Conservation (phyloP, 2,329 filamentous ascomycete genomes). For the Tolypocladium guangdongense region DNA sequence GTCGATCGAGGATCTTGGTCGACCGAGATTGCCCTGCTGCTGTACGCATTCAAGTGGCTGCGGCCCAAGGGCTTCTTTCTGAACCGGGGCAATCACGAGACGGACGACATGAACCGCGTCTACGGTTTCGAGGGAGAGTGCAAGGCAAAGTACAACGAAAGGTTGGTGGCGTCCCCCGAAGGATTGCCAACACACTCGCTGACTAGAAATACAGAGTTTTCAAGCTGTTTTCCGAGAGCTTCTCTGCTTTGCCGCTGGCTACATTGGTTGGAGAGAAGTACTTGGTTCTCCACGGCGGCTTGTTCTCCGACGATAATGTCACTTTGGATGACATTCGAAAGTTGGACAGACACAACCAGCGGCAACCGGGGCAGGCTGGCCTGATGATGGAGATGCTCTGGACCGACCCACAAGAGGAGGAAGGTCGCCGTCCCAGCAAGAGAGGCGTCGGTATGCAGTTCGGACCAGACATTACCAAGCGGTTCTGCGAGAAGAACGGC, state of each 20-base stretch:
- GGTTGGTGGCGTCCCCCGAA: constrained; percentile 14
- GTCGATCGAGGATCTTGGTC: constrained; percentile 98
- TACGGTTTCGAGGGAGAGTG: constrained; percentile 99
- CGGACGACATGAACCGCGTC: constrained; percentile 97
- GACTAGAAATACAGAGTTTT: constrained; percentile 48
- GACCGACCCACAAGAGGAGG: constrained; percentile 85
- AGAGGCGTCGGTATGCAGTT: constrained; percentile 94
- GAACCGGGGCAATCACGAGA: constrained; percentile 97
- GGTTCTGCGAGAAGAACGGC: constrained; percentile 93
- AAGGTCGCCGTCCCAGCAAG: constrained; percentile 88
- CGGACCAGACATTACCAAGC: constrained; percentile 89
- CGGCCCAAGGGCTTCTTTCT: constrained; percentile 82
- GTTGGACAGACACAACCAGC: constrained; percentile 79
- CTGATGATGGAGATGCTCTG: constrained; percentile 99
- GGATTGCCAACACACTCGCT: neutral
- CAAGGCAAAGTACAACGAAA: constrained; percentile 95
- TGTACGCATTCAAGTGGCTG: constrained; percentile 97
- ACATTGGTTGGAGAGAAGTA: constrained; percentile 87
- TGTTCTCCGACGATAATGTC: constrained; percentile 91
- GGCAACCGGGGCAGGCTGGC: constrained; percentile 84
- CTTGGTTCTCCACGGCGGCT: constrained; percentile 83
- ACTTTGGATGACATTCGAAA: constrained; percentile 91
- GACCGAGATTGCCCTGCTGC: constrained; percentile 83
- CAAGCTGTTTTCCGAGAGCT: constrained; percentile 96
- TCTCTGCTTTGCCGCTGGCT: constrained; percentile 85